Base-by-base conservation (phyloP, 2,329 filamentous ascomycete genomes). In the Botrytis aclada region DNA sequence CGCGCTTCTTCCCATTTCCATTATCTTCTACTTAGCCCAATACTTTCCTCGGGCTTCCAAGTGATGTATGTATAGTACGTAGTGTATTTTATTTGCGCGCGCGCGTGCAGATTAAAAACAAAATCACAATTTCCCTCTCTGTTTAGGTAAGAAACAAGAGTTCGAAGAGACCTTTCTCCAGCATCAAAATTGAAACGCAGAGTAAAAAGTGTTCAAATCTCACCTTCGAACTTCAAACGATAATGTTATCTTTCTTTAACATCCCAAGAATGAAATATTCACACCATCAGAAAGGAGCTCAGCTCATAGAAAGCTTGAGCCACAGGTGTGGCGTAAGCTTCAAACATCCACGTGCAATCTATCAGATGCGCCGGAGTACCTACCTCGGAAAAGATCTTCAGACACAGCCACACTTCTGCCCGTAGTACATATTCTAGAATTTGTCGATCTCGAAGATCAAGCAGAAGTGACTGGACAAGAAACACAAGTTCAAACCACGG, bases 381-480 rank as follows among this genome's bases (percentile, higher is more conserved):
- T 18, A n/a, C 25, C 34, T n/a, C 34, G 34, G 60, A 18, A 62
- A 62, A n/a, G 34, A 39, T 62, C 34, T 18, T n/a, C 25, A 39
- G 20, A 16, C 64, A 66, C 64, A 47, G 64, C 64, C 64, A 66
- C 64, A 66, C 22, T 54, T 32, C 32, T 47, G 6, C 22, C 45
- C 25, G 29, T 20, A 10, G 16, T 22, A 29, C 29, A 39, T n/a
- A 51, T 37, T 65, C 63, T 54, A 54, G 45, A 67, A 54, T 54
- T 20, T 34, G 64, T 39, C 45, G 25, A 65, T 34, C 63, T 22
- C n/a, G 61, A 43, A 63, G 61, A 63, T 63, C 61, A 41, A 63
- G 37, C 37, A 63, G 16, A 34, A 58, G 29, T 60, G 29, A n/a
- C 47, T 14, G 34, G 34, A 62, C 34, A 16, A 8, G 34, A 62